Evolutionary conservation across 768 basidiomycete genomes (phyloP).

Genomic region (Phanerochaete sordida): DNA sequence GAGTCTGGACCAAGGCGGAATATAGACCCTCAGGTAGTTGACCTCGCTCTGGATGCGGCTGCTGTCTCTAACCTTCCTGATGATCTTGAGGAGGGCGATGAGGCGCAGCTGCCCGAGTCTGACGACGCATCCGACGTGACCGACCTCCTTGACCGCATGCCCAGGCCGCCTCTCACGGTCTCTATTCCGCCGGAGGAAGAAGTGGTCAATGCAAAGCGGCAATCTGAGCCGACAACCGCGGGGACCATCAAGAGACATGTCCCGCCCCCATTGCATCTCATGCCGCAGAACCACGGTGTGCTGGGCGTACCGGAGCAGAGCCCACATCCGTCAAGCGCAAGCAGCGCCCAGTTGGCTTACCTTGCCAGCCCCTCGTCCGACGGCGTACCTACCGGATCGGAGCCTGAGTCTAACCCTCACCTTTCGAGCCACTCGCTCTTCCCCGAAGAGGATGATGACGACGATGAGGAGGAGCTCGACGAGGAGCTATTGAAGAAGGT

Average conservation of each 20-base stretch:
- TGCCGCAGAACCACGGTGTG: constrained; percentile 25
- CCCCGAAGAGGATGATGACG: constrained; percentile 10
- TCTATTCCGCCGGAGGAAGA: constrained; percentile 37
- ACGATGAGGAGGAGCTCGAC: constrained; percentile 13
- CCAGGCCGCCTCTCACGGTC: constrained; percentile 30
- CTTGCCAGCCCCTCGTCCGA: constrained; percentile 25
- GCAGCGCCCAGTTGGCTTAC: constrained; percentile 44
- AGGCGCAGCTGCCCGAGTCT: constrained; percentile 33
- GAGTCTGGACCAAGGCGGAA: constrained; percentile 22
- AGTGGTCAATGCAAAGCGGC: constrained; percentile 20
- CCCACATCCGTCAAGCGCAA: constrained; percentile 32
- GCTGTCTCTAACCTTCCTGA: constrained; percentile 29
- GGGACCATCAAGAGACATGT: constrained; percentile 36
- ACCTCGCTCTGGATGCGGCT: constrained; percentile 48
- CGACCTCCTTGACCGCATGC: constrained; percentile 20
- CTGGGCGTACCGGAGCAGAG: constrained; percentile 35
- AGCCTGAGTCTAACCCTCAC: not conserved
- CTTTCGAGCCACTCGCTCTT: not conserved
- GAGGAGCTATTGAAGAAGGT: constrained; percentile 16
- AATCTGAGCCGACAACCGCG: constrained; percentile 32
- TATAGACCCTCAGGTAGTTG: constrained; percentile 44
- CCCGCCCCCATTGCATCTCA: constrained; percentile 51
- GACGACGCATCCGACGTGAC: constrained; percentile 39
- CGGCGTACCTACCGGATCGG: constrained; percentile 18
- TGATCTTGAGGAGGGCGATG: constrained; percentile 21